These are phyloP conservation scores for Coniosporium apollinis DNA, from an alignment of 495 filamentous ascomycete genomes.

Conservation along the genomic window DNA sequence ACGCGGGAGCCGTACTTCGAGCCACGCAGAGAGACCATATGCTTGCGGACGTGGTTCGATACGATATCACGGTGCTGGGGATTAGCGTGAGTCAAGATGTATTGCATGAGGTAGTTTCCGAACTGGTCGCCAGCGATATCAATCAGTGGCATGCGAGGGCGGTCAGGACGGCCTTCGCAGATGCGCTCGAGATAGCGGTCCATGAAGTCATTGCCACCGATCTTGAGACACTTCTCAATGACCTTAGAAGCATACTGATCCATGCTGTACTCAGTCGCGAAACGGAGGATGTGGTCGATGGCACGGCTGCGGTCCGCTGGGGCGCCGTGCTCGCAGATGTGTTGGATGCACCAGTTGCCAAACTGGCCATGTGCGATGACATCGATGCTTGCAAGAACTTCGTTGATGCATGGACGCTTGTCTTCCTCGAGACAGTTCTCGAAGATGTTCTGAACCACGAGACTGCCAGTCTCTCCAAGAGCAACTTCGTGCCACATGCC, in stretches of 20 bases:
- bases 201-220: conserved; percentile 80
- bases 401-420: conserved; percentile 95
- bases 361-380: conserved; percentile 97
- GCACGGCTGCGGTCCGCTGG: conserved; percentile 83
- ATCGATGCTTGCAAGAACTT: conserved; percentile 85
- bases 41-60: conserved; percentile 83
- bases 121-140: conserved; percentile 98
- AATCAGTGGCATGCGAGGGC: conserved; percentile 90
- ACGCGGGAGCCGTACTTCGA: conserved; percentile 98
- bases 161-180: conserved; percentile 76
- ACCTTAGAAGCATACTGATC: conserved; percentile 99
- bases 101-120: conserved; percentile 95
- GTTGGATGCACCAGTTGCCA: conserved; percentile 99
- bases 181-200: conserved; percentile 85
- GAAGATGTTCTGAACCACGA: conserved; percentile 98
- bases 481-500: conserved; percentile 99
- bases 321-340: conserved; percentile 93
- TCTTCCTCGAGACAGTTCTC: conserved; percentile 98
- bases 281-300: conserved; percentile 84
- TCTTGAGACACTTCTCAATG: conserved; percentile 97
- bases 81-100: conserved; percentile 76
- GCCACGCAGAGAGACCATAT: conserved; percentile 96
- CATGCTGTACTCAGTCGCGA: conserved; percentile 92
- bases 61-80: conserved; percentile 84
- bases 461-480: conserved; percentile 85